Conservation (phyloP, 2,329 filamentous ascomycete genomes). For the Cladophialophora yegresii region DNA sequence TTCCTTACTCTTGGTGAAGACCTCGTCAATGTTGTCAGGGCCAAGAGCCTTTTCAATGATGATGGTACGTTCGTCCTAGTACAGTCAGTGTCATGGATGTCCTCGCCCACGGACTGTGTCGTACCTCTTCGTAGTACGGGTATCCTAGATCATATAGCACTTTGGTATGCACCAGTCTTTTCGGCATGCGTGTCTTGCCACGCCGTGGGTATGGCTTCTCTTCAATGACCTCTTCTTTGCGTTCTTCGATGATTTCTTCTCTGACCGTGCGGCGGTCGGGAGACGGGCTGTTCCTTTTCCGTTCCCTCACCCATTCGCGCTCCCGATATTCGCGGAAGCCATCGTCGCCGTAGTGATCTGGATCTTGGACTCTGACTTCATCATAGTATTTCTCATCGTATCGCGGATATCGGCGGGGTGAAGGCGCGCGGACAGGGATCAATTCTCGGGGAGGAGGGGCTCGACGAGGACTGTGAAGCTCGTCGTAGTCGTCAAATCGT, state of each 20-base stretch:
- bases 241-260: slow-evolving; percentile 38
- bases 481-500: slow-evolving; percentile 49
- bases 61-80: slow-evolving; percentile 69
- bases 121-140: slow-evolving; percentile 81
- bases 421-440: slow-evolving; percentile 68
- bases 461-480: slow-evolving; percentile 42
- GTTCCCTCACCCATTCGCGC: slow-evolving; percentile 56
- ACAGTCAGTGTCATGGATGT: slow-evolving; percentile 36
- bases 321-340: slow-evolving; percentile 69
- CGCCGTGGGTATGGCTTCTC: slow-evolving; percentile 68
- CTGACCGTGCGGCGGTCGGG: slow-evolving; percentile 33
- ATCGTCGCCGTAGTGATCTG: slow-evolving; percentile 69
- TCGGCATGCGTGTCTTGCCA: slow-evolving; percentile 87
- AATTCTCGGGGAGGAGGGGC: slow-evolving; percentile 54
- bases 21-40: slow-evolving; percentile 86
- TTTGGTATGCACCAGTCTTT: slow-evolving; percentile 73
- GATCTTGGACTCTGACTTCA: slow-evolving; percentile 68
- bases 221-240: slow-evolving; percentile 51
- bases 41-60: slow-evolving; percentile 82
- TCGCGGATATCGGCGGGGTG: slow-evolving; percentile 56
- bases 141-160: slow-evolving; percentile 84
- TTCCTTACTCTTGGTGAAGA: slow-evolving; percentile 78
- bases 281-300: slow-evolving; percentile 40
- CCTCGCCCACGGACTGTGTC: slow-evolving; percentile 35
- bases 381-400: slow-evolving; percentile 62